Evolutionary conservation across 805 yeast genomes (phyloP), one percentile per base, ranked within the genome.

Genomic region (Suhomyces kilbournensis): DNA sequence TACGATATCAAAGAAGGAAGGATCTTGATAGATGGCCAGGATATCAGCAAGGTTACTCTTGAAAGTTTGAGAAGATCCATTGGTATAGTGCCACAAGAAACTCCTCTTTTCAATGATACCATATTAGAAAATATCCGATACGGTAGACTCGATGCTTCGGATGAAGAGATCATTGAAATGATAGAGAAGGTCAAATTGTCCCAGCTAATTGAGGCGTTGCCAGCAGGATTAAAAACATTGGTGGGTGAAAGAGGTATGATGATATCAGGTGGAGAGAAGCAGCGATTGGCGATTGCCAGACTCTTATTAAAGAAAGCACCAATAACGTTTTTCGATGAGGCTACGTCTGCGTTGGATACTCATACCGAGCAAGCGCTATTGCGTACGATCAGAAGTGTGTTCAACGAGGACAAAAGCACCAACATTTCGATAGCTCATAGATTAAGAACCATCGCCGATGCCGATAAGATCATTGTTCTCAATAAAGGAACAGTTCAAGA

Each of bases 181-280:
- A 84, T 93, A 14, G 67, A 75, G 39, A 81, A 82, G 60, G 96
- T 96, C 3, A 85, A 88, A 60, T 75, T 93, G 55, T 81, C 81
- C 55, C 67, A 70, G 22, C 72, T 93, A 46, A 77, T 93, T 14
- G 59, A 67, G 5, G 88, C 85, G 44, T 70, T 94, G 46, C 98
- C 99, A 0, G 88, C 88, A 12, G 97, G 97, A 1, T 74, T 81
- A 40, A 75, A 86, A 26, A 94, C 98, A 0, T 76, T 89, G 53
- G 99, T 94, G 15, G 99, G 99, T 47, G 99, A 94, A 68, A 77
- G 96, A 64, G 99, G 99, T n/a, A 79, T 94, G 80, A 94, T 94
- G 99, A 92, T 94, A 46, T 90, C 97, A 23, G 99, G 99, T n/a
- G 99, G 99, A 55, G 99, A 94, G 67, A 92, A 94, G 67, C 99